Percentiles rank a stretch among this genome's conserved stretches.
Evolutionary conservation across 345 rosid species (phyloP).

Genomic region (Bruguiera sexangula): DNA sequence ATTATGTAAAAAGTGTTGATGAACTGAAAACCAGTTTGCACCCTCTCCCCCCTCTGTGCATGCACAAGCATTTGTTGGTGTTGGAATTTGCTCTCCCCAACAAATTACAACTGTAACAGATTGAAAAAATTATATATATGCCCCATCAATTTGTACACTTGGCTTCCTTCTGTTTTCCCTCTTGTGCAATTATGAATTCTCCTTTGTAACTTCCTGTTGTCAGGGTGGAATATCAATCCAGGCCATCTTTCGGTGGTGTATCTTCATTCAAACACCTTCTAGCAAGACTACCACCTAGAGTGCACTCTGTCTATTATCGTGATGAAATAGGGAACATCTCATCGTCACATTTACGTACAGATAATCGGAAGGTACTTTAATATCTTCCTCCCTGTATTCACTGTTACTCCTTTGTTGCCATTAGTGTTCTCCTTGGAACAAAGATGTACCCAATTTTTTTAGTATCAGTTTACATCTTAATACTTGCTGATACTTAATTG

Average conservation of each 20-base stretch:
- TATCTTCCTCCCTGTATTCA: neutral
- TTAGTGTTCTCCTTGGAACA: neutral
- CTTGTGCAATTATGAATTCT: neutral
- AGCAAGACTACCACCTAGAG: conserved; percentile 86
- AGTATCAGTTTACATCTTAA: neutral
- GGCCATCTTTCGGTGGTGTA: conserved; percentile 53
- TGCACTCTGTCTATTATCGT: conserved; percentile 92
- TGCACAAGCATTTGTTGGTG: no score
- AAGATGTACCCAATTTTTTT: neutral
- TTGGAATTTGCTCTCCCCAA: no score
- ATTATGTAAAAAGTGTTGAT: no score
- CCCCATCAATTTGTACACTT: no score
- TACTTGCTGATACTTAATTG: neutral
- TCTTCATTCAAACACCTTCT: conserved; percentile 82
- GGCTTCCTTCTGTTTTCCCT: no score
- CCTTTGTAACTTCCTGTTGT: conserved; percentile 25
- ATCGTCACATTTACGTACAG: conserved; percentile 76
- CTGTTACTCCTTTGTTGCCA: neutral
- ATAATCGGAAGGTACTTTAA: conserved; percentile 45
- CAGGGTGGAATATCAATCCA: conserved; percentile 97
- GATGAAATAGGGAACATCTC: conserved; percentile 96
- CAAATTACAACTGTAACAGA: no score
- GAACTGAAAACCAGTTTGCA: no score
- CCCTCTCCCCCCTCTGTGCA: no score
- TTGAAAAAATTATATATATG: no score